A percentile compares a stretch with the other conserved stretches of the same genome.
These are phyloP conservation scores for Diaporthe australafricana DNA, from an alignment of 2,329 filamentous ascomycete genomes.

Conservation along the genomic window DNA sequence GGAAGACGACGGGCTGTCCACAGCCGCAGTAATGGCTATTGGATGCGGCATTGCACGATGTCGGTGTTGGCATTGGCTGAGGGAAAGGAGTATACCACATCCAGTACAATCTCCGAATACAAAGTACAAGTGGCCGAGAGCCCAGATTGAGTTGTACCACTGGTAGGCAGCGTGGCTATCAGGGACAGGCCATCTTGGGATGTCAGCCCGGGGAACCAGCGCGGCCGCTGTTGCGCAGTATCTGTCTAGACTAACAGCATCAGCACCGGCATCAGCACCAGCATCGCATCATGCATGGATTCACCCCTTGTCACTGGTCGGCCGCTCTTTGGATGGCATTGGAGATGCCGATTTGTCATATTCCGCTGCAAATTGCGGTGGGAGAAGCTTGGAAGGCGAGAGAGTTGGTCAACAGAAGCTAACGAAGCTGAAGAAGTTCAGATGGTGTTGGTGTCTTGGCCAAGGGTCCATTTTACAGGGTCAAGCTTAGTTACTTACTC, in stretches of 20 bases:
- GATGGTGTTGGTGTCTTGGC: conserved; percentile 11
- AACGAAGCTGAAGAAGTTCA: conserved; percentile 12
- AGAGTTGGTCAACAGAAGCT: conserved; percentile 7
- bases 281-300: background rate
- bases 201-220: background rate
- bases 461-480: background rate
- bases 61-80: background rate
- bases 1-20: background rate
- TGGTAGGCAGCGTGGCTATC: background rate
- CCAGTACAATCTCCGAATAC: background rate
- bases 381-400: background rate
- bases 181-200: conserved; percentile 10
- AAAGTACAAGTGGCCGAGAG: background rate
- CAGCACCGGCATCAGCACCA: background rate
- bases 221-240: conserved; percentile 12
- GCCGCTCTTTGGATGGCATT: conserved; percentile 1
- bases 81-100: background rate
- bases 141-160: background rate
- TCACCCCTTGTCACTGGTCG: background rate
- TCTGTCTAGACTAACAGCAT: background rate
- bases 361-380: background rate
- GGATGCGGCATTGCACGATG: background rate
- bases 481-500: background rate
- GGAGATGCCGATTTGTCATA: conserved; percentile 2
- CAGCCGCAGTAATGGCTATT: background rate